Evolutionary conservation across 1,284 basidiomycete species (phyloP).

Genomic region (Megacollybia platyphylla): DNA sequence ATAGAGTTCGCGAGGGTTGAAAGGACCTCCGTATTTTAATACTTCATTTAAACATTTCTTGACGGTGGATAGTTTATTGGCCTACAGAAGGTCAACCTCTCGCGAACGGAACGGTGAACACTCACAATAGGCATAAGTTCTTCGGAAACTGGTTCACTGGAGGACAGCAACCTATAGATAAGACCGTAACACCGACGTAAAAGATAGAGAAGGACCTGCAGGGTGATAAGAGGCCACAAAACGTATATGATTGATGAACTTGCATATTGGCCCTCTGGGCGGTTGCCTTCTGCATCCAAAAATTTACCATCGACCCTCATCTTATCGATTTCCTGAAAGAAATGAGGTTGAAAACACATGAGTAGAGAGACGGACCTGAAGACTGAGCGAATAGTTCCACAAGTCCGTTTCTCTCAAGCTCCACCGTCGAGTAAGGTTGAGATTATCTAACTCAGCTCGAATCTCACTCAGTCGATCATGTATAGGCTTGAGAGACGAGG

Average conservation of each 20-base stretch:
- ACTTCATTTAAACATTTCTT: constrained; percentile 98
- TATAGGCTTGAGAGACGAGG: constrained; percentile 84
- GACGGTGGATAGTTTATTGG: constrained; percentile 86
- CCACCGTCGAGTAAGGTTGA: constrained; percentile 95
- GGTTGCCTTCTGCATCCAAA: constrained; percentile 86
- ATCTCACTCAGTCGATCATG: constrained; percentile 87
- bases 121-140: constrained; percentile 92
- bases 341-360: no score
- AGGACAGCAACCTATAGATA: constrained; percentile 88
- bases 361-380: constrained; percentile 31
- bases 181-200: constrained; percentile 93
- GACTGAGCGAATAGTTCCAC: constrained; percentile 87
- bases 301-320: constrained; percentile 97
- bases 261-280: constrained; percentile 86
- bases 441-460: constrained; percentile 76
- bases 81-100: constrained; percentile 28
- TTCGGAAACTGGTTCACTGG: constrained; percentile 98
- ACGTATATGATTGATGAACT: constrained; percentile 13
- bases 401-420: constrained; percentile 92
- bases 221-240: neutral
- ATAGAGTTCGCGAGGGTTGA: constrained; percentile 91
- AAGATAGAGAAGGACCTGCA: constrained; percentile 82
- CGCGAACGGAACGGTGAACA: constrained; percentile 8
- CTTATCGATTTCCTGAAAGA: constrained; percentile 72
- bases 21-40: constrained; percentile 91